Evolutionary conservation across 495 filamentous ascomycete genomes (phyloP).

Genomic region (Lasiosphaeriaceae sp.): DNA sequence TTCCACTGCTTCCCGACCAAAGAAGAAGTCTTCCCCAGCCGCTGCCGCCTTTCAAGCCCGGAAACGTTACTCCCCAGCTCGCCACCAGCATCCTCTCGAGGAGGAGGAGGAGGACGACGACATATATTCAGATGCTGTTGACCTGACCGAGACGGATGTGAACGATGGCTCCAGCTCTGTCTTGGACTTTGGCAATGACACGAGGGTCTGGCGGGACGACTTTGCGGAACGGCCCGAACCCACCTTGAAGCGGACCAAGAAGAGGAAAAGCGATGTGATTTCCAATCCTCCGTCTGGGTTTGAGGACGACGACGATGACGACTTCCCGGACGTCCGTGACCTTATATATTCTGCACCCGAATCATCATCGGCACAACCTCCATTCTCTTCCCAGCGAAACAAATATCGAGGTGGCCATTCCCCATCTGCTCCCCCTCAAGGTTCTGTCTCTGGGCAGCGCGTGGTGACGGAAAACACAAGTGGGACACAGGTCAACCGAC

Average conservation of each 20-base stretch:
- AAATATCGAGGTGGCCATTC: not conserved
- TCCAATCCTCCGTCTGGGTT: constrained; percentile 37
- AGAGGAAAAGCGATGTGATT: constrained; percentile 27
- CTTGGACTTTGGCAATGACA: constrained; percentile 37
- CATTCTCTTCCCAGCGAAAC: not conserved
- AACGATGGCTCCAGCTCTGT: constrained; percentile 43
- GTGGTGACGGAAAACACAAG: not conserved
- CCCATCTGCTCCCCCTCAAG: not conserved
- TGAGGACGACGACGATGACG: constrained; percentile 20
- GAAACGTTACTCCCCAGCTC: not conserved
- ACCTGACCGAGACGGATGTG: constrained; percentile 61
- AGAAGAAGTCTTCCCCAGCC: constrained; percentile 1
- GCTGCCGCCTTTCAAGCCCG: not conserved
- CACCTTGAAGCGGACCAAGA: constrained; percentile 53
- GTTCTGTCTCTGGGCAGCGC: not conserved
- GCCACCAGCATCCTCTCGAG: constrained; percentile 4
- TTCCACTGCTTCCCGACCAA: constrained; percentile 1
- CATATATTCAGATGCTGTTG: constrained; percentile 53
- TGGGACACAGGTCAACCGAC: not conserved
- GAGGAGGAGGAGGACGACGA: constrained; percentile 35
- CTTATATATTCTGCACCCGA: constrained; percentile 20
- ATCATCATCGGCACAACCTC: not conserved
- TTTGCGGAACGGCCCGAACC: constrained; percentile 35
- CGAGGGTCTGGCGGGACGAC: constrained; percentile 58
- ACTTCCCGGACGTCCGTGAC: constrained; percentile 40